These are phyloP conservation scores for Seminavis robusta DNA, from an alignment of 108 stramenopile genomes.

Conservation along the genomic window DNA sequence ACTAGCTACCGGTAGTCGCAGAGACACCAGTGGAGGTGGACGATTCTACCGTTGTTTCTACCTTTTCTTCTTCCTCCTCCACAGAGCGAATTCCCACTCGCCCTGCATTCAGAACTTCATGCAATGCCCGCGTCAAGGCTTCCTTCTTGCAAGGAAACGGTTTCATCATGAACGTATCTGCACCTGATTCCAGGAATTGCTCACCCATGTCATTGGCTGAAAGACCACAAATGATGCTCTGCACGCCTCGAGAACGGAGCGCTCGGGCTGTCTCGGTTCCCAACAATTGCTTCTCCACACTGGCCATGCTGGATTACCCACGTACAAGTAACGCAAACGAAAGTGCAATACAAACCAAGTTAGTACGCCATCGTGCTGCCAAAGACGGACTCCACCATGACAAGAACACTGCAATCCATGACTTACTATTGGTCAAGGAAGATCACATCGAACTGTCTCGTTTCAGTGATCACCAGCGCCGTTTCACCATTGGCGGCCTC, in stretches of 20 bases:
- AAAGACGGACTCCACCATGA: no score
- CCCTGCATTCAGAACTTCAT: no score
- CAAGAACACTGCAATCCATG: no score
- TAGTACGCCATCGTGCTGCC: no score
- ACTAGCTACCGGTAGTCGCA: no score
- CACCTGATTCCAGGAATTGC: constrained; percentile 23
- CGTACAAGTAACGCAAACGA: no score
- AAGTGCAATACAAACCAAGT: no score
- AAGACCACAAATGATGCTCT: constrained; percentile 15
- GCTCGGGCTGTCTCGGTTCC: constrained; percentile 16
- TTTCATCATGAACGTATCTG: constrained; percentile 24
- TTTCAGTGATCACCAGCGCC: constrained; percentile 8
- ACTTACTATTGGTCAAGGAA: constrained; percentile 21
- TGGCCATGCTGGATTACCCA: no score
- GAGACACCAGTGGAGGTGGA: no score
- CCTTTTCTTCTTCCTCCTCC: no score
- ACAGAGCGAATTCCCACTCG: no score
- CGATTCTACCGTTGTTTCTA: no score
- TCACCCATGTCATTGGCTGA: constrained; percentile 45
- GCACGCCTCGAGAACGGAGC: constrained; percentile 4
- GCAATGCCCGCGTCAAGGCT: constrained; percentile 6
- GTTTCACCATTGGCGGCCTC: constrained; percentile 32
- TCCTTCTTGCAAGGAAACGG: constrained; percentile 19
- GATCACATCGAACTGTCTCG: constrained; percentile 14
- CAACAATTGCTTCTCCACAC: constrained; percentile 18